These are phyloP conservation scores for Ploettnerulaceae sp. DNA, from an alignment of 2,329 filamentous ascomycete genomes.

Conservation along the genomic window DNA sequence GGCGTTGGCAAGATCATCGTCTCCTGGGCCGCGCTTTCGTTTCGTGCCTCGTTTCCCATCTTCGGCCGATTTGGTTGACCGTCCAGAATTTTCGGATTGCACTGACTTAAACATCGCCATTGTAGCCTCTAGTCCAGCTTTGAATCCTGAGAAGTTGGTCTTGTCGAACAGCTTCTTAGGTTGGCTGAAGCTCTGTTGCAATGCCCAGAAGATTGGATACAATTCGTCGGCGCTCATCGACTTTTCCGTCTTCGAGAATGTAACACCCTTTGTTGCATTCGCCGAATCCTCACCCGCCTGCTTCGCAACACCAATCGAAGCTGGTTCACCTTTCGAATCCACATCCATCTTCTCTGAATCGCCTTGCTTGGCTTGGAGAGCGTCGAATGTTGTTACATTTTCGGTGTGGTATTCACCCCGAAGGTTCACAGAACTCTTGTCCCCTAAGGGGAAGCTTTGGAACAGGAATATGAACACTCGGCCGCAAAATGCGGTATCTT, in stretches of 20 bases:
- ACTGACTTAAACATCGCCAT: conserved; percentile 73
- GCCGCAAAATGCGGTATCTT: conserved; percentile 96
- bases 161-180: conserved; percentile 76
- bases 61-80: conserved; percentile 49
- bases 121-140: conserved; percentile 56
- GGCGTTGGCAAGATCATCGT: conserved; percentile 60
- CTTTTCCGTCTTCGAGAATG: conserved; percentile 42
- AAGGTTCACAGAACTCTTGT: conserved; percentile 95
- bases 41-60: conserved; percentile 63
- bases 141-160: conserved; percentile 61
- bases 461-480: conserved; percentile 98
- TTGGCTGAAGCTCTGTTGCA: conserved; percentile 89
- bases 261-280: conserved; percentile 40
- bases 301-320: conserved; percentile 17
- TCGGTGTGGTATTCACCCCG: conserved; percentile 94
- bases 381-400: conserved; percentile 84
- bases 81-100: conserved; percentile 43
- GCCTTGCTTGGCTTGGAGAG: conserved; percentile 38
- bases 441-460: conserved; percentile 92
- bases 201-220: conserved; percentile 89
- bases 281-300: conserved; percentile 31
- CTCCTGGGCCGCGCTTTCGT: conserved; percentile 60
- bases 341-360: conserved; percentile 60
- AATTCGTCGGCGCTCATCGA: conserved; percentile 63
- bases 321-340: conserved; percentile 39